phyloP scores from a whole-genome alignment of 345 rosid genomes.

The Iberis pinnata region DNA sequence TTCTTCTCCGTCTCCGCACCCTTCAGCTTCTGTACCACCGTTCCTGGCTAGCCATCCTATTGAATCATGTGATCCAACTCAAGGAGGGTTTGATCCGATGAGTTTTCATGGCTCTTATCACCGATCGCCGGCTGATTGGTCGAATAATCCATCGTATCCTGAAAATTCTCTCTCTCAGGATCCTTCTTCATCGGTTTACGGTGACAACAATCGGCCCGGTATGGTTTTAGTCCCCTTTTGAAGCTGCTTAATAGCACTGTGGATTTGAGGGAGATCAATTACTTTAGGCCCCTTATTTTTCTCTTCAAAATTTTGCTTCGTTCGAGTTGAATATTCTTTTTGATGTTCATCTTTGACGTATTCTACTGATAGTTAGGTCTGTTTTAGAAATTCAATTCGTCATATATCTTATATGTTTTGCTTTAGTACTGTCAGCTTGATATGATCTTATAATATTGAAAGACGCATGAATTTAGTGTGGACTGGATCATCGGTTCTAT shows the following conservation, averaged over 20 bases:
- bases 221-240: neutral
- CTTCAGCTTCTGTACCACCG: slow-evolving; percentile 23
- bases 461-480: neutral
- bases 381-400: neutral
- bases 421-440: neutral
- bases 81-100: slow-evolving; percentile 22
- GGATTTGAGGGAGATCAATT: no score
- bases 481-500: slow-evolving; percentile 7
- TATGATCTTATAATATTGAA: neutral
- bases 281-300: no score
- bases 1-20: slow-evolving; percentile 4
- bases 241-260: neutral
- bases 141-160: slow-evolving; percentile 5
- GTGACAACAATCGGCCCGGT: slow-evolving; percentile 18
- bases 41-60: slow-evolving; percentile 8
- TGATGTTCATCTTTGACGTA: no score
- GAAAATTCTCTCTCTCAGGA: slow-evolving; percentile 9
- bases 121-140: slow-evolving; percentile 22
- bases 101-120: slow-evolving; percentile 6
- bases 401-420: slow-evolving; percentile 3
- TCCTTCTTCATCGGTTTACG: slow-evolving; percentile 16
- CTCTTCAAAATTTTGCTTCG: no score
- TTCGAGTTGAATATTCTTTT: no score
- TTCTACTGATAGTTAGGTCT: no score
- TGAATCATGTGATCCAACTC: slow-evolving; percentile 20